Conservation (phyloP, 2,329 filamentous ascomycete species). For the Cordyceps tenuipes region DNA sequence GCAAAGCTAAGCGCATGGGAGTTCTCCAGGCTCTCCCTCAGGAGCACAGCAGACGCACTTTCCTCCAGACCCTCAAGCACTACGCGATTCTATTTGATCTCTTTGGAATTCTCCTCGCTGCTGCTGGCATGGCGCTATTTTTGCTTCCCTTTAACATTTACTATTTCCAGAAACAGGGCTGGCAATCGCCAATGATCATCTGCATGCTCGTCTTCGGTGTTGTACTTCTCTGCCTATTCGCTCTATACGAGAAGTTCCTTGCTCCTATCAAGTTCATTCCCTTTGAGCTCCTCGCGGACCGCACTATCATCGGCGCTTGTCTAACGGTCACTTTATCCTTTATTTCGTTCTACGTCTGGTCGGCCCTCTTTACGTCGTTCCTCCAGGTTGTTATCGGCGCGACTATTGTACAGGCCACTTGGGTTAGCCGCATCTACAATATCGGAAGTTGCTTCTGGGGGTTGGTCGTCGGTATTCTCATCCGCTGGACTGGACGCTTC, state of each 20-base stretch:
- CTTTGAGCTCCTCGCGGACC: constrained; percentile 39
- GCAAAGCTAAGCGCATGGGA: constrained; percentile 7
- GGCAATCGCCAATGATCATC: constrained; percentile 46
- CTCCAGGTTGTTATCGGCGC: constrained; percentile 43
- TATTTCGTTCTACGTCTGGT: constrained; percentile 43
- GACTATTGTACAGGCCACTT: constrained; percentile 34
- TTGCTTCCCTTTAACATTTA: constrained; percentile 50
- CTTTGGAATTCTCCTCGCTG: constrained; percentile 48
- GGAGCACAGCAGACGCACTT: constrained; percentile 27
- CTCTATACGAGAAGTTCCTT: constrained; percentile 48
- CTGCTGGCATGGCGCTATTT: constrained; percentile 49
- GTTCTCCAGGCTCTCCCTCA: not conserved
- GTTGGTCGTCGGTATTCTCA: constrained; percentile 38
- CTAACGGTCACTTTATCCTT: constrained; percentile 36
- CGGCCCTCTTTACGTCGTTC: constrained; percentile 48
- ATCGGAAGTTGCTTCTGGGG: constrained; percentile 43
- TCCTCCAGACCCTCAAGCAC: constrained; percentile 30
- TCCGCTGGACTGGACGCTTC: constrained; percentile 38
- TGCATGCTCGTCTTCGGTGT: constrained; percentile 54
- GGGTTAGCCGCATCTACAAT: constrained; percentile 40
- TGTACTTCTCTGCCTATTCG: constrained; percentile 46
- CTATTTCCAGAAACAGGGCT: constrained; percentile 31
- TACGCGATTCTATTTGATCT: constrained; percentile 48
- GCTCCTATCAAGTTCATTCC: constrained; percentile 50
- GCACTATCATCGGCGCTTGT: constrained; percentile 46